Conservation (phyloP, 345 rosid genomes). For the Brassica nigra region DNA sequence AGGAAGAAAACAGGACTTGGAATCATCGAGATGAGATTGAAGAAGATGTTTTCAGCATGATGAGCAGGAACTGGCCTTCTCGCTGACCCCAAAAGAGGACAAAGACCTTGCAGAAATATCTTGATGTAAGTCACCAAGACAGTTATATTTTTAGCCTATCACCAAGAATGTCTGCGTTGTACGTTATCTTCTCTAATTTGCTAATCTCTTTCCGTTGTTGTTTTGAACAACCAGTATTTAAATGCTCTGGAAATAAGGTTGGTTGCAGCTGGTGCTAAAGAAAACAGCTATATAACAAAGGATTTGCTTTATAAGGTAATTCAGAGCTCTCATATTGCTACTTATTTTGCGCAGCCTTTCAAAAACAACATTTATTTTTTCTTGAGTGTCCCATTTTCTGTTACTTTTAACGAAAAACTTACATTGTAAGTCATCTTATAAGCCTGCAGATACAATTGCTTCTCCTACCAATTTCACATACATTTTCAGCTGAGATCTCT, state of each 20-base stretch:
- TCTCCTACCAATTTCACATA: too few relatives aligned
- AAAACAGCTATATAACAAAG: background rate
- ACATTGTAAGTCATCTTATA: too few relatives aligned
- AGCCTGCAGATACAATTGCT: too few relatives aligned
- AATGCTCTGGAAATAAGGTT: background rate
- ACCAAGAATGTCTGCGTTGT: background rate
- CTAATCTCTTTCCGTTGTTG: background rate
- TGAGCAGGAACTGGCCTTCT: too few relatives aligned
- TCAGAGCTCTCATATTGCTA: background rate
- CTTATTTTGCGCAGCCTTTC: background rate
- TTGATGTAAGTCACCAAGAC: too few relatives aligned
- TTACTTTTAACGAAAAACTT: background rate
- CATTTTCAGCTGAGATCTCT: background rate
- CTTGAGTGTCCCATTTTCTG: background rate
- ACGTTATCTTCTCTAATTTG: background rate
- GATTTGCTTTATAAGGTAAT: background rate
- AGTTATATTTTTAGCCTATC: background rate
- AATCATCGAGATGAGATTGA: too few relatives aligned
- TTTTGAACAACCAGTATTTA: background rate
- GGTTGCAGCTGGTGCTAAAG: background rate
- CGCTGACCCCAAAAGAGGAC: too few relatives aligned
- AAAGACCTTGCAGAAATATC: too few relatives aligned
- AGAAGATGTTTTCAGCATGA: too few relatives aligned
- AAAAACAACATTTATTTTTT: too few relatives aligned
- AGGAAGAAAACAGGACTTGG: too few relatives aligned